These are phyloP conservation scores for Catharanthus roseus DNA, from an alignment of 257 asterid species.

Conservation along the genomic window DNA sequence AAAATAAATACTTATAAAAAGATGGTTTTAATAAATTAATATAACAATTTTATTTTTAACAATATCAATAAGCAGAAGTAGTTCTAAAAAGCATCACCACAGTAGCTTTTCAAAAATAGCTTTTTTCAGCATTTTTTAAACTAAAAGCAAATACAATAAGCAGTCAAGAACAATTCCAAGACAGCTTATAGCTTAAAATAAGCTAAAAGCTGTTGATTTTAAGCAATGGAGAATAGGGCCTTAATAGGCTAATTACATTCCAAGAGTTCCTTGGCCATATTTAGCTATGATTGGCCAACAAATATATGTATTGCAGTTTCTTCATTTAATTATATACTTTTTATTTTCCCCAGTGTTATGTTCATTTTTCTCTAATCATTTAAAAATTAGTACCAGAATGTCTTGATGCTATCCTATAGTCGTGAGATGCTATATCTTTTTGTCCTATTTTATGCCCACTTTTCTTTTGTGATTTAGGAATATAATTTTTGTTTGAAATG, in stretches of 20 bases:
- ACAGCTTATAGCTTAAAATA: no score
- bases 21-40: no score
- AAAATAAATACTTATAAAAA: no score
- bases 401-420: neutral
- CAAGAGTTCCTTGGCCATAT: neutral
- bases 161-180: no score
- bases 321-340: neutral
- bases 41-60: no score
- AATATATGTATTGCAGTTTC: neutral
- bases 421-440: neutral
- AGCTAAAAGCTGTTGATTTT: no score
- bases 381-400: neutral
- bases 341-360: neutral
- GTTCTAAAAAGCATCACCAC: no score
- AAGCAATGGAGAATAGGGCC: no score
- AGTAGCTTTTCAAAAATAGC: no score
- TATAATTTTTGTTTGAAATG: conserved; percentile 23
- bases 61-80: no score
- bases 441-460: neutral
- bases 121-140: no score
- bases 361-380: neutral
- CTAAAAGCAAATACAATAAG: no score
- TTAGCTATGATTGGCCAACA: neutral
- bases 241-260: neutral
- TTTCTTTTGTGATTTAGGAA: conserved; percentile 3